Evolutionary conservation across 164 flowering plant species (phyloP).

Genomic region (Euptelea pleiosperma): DNA sequence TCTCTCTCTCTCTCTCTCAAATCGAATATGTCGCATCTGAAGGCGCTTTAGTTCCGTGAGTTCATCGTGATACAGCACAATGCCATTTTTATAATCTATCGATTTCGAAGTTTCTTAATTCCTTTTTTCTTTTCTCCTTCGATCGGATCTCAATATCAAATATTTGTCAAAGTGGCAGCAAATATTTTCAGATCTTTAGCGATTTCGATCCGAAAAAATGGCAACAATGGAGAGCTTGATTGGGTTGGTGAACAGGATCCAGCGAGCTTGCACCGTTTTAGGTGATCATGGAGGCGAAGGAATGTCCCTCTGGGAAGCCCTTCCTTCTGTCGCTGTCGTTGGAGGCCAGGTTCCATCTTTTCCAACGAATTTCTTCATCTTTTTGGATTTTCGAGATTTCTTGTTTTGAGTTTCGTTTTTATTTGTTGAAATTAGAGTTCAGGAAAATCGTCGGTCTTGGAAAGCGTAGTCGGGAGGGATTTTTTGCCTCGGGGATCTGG

Average conservation of each 20-base stretch:
- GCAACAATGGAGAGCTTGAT: constrained; percentile 95
- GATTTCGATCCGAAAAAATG: constrained; percentile 37
- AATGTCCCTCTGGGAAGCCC: constrained; percentile 99
- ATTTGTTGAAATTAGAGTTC: constrained; percentile 59
- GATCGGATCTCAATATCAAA: background rate
- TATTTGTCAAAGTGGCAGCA: background rate
- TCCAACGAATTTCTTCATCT: background rate
- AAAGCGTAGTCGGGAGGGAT: constrained; percentile 96
- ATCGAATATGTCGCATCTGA: no score
- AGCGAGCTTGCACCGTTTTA: constrained; percentile 89
- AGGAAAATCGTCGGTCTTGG: constrained; percentile 95
- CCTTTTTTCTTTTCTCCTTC: no score
- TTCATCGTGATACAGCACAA: no score
- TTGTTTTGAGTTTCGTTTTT: constrained; percentile 6
- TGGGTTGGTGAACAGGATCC: constrained; percentile 88
- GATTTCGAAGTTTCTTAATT: no score
- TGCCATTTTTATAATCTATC: no score
- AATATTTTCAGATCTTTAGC: constrained; percentile 5
- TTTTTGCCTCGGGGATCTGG: constrained; percentile 99
- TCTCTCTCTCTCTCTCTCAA: no score
- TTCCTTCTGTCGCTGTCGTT: constrained; percentile 95
- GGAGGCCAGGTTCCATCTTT: constrained; percentile 75
- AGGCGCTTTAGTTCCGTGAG: no score
- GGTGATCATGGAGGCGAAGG: constrained; percentile 99
- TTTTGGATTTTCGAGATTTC: constrained; percentile 2